Percentiles rank a stretch among this genome's conserved stretches.
phyloP scores from a whole-genome alignment of 352 stramenopile genomes.

The Phytophthora chlamydospora region DNA sequence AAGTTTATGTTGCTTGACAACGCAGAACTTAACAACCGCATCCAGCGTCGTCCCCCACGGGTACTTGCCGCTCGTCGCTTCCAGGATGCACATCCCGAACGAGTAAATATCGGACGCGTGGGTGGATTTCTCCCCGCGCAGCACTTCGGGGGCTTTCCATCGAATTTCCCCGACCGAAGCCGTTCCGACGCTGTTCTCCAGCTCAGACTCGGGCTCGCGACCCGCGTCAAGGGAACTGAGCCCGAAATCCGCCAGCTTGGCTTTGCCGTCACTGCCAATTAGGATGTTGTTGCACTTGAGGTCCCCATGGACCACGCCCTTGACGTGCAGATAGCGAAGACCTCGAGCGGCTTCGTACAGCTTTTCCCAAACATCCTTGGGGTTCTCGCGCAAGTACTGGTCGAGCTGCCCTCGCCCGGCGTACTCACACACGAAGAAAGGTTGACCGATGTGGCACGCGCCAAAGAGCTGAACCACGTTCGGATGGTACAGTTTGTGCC shows the following conservation, averaged over 20 bases:
- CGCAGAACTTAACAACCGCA: too few relatives aligned
- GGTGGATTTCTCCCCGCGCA: background rate
- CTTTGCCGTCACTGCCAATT: slow-evolving; percentile 1
- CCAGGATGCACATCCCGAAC: slow-evolving; percentile 1
- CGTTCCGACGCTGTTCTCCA: too few relatives aligned
- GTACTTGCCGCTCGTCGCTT: background rate
- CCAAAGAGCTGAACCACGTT: slow-evolving; percentile 3
- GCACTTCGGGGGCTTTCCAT: background rate
- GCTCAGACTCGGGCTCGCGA: too few relatives aligned
- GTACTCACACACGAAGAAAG: too few relatives aligned
- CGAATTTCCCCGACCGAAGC: background rate
- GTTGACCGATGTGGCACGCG: too few relatives aligned
- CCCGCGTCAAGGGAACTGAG: background rate
- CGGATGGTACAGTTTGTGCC: slow-evolving; percentile 10
- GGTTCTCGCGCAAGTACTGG: slow-evolving; percentile 1
- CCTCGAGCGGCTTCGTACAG: slow-evolving; percentile 9
- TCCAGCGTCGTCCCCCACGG: background rate
- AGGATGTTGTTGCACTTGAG: slow-evolving; percentile 4
- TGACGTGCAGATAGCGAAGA: slow-evolving; percentile 13
- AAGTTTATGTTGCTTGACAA: background rate
- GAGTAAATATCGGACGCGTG: background rate
- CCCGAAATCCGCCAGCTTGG: slow-evolving; percentile 20
- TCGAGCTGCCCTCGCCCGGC: slow-evolving; percentile 1
- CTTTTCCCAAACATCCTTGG: slow-evolving; percentile 2
- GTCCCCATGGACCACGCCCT: slow-evolving; percentile 10